phyloP scores from a whole-genome alignment of 495 filamentous ascomycete genomes.

The Trichocladium antarcticum region DNA sequence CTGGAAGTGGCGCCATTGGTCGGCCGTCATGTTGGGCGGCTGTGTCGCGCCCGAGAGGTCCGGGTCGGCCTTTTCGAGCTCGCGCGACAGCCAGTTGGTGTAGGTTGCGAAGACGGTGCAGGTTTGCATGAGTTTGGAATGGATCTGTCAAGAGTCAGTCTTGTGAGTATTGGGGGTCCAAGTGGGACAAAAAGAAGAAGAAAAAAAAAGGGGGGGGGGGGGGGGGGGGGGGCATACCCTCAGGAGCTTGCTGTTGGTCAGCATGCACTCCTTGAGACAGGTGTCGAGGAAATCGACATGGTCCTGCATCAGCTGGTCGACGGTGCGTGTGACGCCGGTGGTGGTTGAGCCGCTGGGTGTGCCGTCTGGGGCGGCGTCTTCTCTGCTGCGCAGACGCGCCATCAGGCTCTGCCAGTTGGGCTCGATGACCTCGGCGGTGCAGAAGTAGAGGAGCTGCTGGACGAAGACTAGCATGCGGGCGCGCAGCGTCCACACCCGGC shows the following conservation, averaged over 20 bases:
- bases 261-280: conserved; percentile 97
- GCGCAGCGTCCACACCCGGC: conserved; percentile 79
- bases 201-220: background rate
- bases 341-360: background rate
- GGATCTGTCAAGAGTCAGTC: conserved; percentile 49
- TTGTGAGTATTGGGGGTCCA: too few relatives aligned
- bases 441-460: conserved; percentile 92
- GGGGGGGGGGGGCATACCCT: conserved; percentile 46
- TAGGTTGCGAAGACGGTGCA: conserved; percentile 88
- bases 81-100: conserved; percentile 65
- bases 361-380: conserved; percentile 40
- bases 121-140: conserved; percentile 86
- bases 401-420: conserved; percentile 93
- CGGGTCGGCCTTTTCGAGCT: conserved; percentile 65
- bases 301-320: conserved; percentile 97
- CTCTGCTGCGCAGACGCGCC: conserved; percentile 59
- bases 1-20: conserved; percentile 43
- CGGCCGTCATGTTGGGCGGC: conserved; percentile 42
- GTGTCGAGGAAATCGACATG: conserved; percentile 97
- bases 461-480: conserved; percentile 94
- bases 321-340: conserved; percentile 57
- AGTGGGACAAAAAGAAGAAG: background rate
- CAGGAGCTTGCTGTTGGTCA: conserved; percentile 87
- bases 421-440: conserved; percentile 92
- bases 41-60: conserved; percentile 48